These are phyloP conservation scores for Lanmaoa rubissima DNA, from an alignment of 768 basidiomycete genomes.

Conservation along the genomic window DNA sequence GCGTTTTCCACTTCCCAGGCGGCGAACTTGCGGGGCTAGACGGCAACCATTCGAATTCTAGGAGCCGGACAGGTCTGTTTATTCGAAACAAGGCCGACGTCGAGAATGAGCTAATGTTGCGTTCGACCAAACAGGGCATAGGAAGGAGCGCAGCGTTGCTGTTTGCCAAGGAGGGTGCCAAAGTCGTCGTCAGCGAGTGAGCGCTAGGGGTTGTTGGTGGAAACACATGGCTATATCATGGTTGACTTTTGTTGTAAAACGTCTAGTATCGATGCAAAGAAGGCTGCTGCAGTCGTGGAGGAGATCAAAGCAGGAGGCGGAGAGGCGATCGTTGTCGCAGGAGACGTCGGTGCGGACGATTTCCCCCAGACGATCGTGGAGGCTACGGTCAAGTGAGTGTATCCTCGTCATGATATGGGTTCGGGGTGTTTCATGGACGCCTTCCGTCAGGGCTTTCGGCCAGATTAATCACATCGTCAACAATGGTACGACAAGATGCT, in stretches of 20 bases:
- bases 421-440: not conserved
- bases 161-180: conserved; percentile 84
- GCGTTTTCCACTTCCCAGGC: conserved; percentile 20
- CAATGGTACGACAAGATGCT: conserved; percentile 49
- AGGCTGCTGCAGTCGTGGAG: conserved; percentile 60
- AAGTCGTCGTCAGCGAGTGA: conserved; percentile 82
- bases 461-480: conserved; percentile 88
- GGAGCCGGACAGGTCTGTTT: conserved; percentile 70
- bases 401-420: not conserved
- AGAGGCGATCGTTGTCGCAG: conserved; percentile 68
- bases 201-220: conserved; percentile 5
- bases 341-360: conserved; percentile 81
- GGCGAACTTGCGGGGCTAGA: not conserved
- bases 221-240: not conserved
- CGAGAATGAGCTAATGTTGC: not conserved
- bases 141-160: conserved; percentile 71
- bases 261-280: conserved; percentile 67
- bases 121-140: conserved; percentile 54
- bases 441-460: conserved; percentile 61
- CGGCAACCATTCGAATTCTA: conserved; percentile 24
- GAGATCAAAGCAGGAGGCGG: conserved; percentile 77
- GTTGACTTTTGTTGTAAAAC: not conserved
- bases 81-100: not conserved
- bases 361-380: conserved; percentile 78
- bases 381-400: conserved; percentile 71